Evolutionary conservation across 352 stramenopile genomes (phyloP), one percentile per base, ranked within the genome.

Genomic region (Blastocystis sp.): DNA sequence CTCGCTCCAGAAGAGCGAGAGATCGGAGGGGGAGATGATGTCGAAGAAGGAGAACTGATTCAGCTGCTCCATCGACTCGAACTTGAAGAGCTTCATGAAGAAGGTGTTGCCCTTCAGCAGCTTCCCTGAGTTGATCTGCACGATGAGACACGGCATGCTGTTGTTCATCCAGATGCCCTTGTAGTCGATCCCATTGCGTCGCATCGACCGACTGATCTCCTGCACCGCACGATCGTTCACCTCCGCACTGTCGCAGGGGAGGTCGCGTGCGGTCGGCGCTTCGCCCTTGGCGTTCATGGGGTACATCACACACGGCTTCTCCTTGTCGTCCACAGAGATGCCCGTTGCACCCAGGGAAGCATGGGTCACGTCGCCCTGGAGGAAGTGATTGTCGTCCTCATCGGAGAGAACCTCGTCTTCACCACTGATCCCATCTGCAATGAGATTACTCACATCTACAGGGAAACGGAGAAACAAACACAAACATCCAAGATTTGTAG

Each of bases 111-210:
- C 73, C 26, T 85, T 85, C 4, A 85, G 50, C 16, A 85, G 26
- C 26, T 85, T 85, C 7, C 73, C 73, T 39, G 73, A 85, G 20
- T 65, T 85, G 73, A 85, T 85, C 26, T 85, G 47, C 13, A 62
- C 73, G 7, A 85, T 62, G 11, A 85, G 53, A 66, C 47, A 85
- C 30, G 73, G 73, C 45, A 85, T 56, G 55, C 73, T 85, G 50
- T 85, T 85, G 41, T 85, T 85, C 73, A 85, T 69, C 73, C 73
- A 85, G 43, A 85, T 85, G 30, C 73, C 55, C 53, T 85, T 85
- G 53, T 85, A 85, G 26, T 85, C 73, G 73, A 85, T 85, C 20
- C 73, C 53, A 47, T 45, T 85, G 59, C 50, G 26, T 18, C 55
- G 70, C 26, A 34, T 9, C 20, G 13, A 37, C 26, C 63, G 63